A percentile compares a stretch with the other conserved stretches of the same genome.
These are phyloP conservation scores for Galerina marginata DNA, from an alignment of 768 basidiomycete genomes.

Conservation along the genomic window DNA sequence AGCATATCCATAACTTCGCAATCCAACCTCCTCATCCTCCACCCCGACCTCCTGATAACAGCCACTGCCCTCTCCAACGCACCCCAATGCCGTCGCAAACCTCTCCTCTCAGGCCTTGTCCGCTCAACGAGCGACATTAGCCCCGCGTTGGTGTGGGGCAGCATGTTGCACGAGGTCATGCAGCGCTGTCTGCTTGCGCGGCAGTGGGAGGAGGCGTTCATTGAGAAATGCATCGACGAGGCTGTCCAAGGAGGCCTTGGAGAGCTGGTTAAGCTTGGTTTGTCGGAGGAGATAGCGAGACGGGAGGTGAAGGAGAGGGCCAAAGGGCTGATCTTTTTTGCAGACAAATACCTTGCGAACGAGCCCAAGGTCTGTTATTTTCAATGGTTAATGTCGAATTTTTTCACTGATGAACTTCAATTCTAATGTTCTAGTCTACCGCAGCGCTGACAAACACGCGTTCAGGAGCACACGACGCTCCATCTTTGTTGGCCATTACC, in stretches of 20 bases:
- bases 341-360: constrained; percentile 65
- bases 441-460: constrained; percentile 76
- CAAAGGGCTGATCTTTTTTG: constrained; percentile 68
- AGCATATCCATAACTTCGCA: constrained; percentile 65
- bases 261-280: constrained; percentile 65
- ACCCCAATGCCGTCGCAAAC: constrained; percentile 83
- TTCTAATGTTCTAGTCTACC: constrained; percentile 48
- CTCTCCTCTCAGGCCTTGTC: constrained; percentile 73
- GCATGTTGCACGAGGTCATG: constrained; percentile 90
- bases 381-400: neutral
- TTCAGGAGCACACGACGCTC: constrained; percentile 47
- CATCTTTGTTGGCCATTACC: constrained; percentile 71
- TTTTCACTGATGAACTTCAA: neutral
- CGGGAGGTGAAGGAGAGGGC: constrained; percentile 66
- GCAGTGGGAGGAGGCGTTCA: constrained; percentile 67
- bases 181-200: constrained; percentile 72
- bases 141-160: constrained; percentile 86
- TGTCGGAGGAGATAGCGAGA: constrained; percentile 66
- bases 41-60: constrained; percentile 92
- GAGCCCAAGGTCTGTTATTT: constrained; percentile 62
- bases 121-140: constrained; percentile 64
- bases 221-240: constrained; percentile 64
- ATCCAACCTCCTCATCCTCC: constrained; percentile 78
- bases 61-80: constrained; percentile 88
- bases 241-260: constrained; percentile 58